Evolutionary conservation across 257 asterid species (phyloP).

Genomic region (Ocimum tenuiflorum): DNA sequence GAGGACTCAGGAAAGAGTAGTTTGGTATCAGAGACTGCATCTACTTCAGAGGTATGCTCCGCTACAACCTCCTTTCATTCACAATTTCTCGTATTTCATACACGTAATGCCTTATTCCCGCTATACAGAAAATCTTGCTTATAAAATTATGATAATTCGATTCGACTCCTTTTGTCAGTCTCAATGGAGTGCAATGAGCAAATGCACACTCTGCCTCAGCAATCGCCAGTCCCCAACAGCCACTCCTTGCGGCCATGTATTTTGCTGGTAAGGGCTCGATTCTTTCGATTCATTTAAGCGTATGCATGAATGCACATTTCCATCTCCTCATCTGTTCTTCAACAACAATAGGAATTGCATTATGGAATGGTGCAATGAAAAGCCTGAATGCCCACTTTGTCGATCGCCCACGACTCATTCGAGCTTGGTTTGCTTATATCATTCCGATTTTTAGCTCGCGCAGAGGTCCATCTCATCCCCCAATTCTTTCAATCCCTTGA

Average conservation of each 20-base stretch:
- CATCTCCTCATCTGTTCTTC: neutral
- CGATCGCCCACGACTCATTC: slow-evolving; percentile 88
- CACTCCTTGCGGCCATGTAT: slow-evolving; percentile 95
- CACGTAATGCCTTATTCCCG: too few species aligned
- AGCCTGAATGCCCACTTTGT: slow-evolving; percentile 96
- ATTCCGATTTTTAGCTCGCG: slow-evolving; percentile 67
- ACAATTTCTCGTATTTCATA: neutral
- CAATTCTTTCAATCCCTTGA: too few species aligned
- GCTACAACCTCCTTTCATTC: neutral
- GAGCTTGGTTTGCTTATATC: slow-evolving; percentile 74
- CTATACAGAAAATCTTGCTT: too few species aligned
- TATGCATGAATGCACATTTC: neutral
- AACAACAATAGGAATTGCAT: slow-evolving; percentile 72
- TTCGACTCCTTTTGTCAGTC: slow-evolving; percentile 38
- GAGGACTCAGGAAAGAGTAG: slow-evolving; percentile 61
- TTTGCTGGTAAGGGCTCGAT: slow-evolving; percentile 68
- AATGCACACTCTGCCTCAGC: slow-evolving; percentile 95
- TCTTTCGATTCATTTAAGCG: neutral
- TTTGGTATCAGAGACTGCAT: slow-evolving; percentile 45
- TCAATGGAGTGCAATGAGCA: slow-evolving; percentile 55
- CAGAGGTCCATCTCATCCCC: neutral
- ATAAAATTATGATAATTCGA: neutral
- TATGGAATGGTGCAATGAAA: slow-evolving; percentile 99
- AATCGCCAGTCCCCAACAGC: slow-evolving; percentile 89
- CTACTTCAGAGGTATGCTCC: slow-evolving; percentile 65